A percentile compares a stretch with the other conserved stretches of the same genome.
Conservation (phyloP, 1,284 basidiomycete genomes). For the Calocybe gambosa region DNA sequence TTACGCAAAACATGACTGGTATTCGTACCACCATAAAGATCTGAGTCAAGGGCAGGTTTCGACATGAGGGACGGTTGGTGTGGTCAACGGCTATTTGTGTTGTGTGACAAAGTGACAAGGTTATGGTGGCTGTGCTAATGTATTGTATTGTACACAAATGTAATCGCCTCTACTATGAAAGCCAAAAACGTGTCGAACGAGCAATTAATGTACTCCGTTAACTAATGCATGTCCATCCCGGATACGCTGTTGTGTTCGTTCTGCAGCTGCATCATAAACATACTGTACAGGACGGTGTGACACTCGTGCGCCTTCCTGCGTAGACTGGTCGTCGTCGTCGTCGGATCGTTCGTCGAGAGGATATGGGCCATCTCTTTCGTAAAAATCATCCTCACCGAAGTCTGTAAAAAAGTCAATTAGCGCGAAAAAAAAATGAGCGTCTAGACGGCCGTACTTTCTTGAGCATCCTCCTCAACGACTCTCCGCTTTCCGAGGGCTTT, state of each 20-base stretch:
- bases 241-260: slow-evolving; percentile 59
- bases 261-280: slow-evolving; percentile 78
- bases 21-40: slow-evolving; percentile 34
- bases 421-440: slow-evolving; percentile 9
- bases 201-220: slow-evolving; percentile 29
- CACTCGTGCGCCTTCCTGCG: slow-evolving; percentile 22
- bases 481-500: slow-evolving; percentile 78
- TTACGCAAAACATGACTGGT: background rate
- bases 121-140: slow-evolving; percentile 5
- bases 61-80: slow-evolving; percentile 20
- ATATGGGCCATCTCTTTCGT: slow-evolving; percentile 23
- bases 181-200: background rate
- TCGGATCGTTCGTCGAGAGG: slow-evolving; percentile 25
- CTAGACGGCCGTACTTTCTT: slow-evolving; percentile 34
- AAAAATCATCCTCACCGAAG: slow-evolving; percentile 25
- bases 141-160: background rate
- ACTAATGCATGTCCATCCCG: slow-evolving; percentile 30
- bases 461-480: slow-evolving; percentile 44
- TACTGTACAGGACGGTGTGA: slow-evolving; percentile 51
- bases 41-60: slow-evolving; percentile 28
- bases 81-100: background rate
- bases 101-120: background rate
- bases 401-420: slow-evolving; percentile 5
- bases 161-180: background rate
- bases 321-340: slow-evolving; percentile 28